Evolutionary conservation across 2,329 filamentous ascomycete species (phyloP).

Genomic region (Penicillium sp.): DNA sequence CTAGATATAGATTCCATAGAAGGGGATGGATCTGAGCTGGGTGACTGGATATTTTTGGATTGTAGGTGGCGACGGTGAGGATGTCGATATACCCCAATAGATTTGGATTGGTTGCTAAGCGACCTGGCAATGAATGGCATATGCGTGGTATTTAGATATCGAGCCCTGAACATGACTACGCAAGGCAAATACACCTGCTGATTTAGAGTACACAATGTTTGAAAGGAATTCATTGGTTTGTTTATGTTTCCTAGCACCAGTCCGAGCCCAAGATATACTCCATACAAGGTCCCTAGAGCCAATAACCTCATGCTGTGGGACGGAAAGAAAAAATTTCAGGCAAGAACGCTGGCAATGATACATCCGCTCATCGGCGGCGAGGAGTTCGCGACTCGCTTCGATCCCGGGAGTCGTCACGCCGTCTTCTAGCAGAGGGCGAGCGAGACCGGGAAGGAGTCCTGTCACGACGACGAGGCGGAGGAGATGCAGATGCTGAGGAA

Average conservation of each 20-base stretch:
- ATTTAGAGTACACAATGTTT: slow-evolving; percentile 12
- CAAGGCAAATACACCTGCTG: neutral
- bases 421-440: slow-evolving; percentile 26
- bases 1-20: neutral
- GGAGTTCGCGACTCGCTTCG: slow-evolving; percentile 29
- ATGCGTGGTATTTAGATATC: slow-evolving; percentile 11
- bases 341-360: neutral
- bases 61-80: neutral
- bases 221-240: slow-evolving; percentile 2
- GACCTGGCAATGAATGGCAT: neutral
- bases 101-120: neutral
- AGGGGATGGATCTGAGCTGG: neutral
- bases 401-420: slow-evolving; percentile 24
- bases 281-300: neutral
- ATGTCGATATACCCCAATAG: slow-evolving; percentile 22
- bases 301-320: neutral
- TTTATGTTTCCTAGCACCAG: slow-evolving; percentile 9
- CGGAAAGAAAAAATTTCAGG: neutral
- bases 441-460: slow-evolving; percentile 27
- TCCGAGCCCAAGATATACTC: slow-evolving; percentile 1
- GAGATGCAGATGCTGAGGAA: slow-evolving; percentile 33
- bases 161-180: neutral
- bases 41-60: neutral
- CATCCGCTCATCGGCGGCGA: slow-evolving; percentile 17
- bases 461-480: slow-evolving; percentile 31